phyloP scores from a whole-genome alignment of 2,329 filamentous ascomycete genomes.

The Madurella fahalii region DNA sequence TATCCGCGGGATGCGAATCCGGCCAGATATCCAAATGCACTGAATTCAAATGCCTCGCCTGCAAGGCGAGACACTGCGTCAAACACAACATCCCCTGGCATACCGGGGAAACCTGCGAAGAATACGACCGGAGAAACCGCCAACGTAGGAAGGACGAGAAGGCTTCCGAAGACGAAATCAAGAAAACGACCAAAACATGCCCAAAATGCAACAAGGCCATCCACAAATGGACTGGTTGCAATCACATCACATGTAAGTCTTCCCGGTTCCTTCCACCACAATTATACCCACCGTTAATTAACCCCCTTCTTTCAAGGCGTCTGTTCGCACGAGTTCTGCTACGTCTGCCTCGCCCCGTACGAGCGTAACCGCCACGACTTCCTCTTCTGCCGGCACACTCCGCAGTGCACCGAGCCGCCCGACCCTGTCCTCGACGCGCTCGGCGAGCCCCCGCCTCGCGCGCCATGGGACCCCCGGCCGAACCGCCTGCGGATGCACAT shows the following conservation, averaged over 20 bases:
- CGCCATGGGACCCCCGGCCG: no score
- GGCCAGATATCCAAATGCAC: slow-evolving; percentile 36
- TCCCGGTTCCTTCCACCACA: neutral
- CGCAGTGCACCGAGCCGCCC: slow-evolving; percentile 27
- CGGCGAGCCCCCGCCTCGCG: neutral
- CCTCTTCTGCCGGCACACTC: slow-evolving; percentile 32
- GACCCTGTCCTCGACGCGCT: slow-evolving; percentile 25
- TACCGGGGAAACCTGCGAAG: slow-evolving; percentile 33
- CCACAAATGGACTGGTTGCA: slow-evolving; percentile 36
- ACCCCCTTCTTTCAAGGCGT: slow-evolving; percentile 21
- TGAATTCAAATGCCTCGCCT: slow-evolving; percentile 33
- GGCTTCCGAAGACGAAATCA: slow-evolving; percentile 33
- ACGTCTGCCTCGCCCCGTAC: slow-evolving; percentile 34
- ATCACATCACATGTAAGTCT: slow-evolving; percentile 40
- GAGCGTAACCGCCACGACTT: slow-evolving; percentile 27
- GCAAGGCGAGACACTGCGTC: slow-evolving; percentile 32
- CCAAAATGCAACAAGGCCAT: slow-evolving; percentile 35
- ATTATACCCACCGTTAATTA: neutral
- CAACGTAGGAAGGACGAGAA: slow-evolving; percentile 29
- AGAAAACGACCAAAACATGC: slow-evolving; percentile 33
- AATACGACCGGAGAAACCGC: slow-evolving; percentile 34
- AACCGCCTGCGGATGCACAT: no score
- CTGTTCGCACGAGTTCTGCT: slow-evolving; percentile 41
- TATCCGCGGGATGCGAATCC: slow-evolving; percentile 33
- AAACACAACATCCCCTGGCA: slow-evolving; percentile 38